Evolutionary conservation across 2,329 filamentous ascomycete genomes (phyloP).

Genomic region (Curvularia sp.): DNA sequence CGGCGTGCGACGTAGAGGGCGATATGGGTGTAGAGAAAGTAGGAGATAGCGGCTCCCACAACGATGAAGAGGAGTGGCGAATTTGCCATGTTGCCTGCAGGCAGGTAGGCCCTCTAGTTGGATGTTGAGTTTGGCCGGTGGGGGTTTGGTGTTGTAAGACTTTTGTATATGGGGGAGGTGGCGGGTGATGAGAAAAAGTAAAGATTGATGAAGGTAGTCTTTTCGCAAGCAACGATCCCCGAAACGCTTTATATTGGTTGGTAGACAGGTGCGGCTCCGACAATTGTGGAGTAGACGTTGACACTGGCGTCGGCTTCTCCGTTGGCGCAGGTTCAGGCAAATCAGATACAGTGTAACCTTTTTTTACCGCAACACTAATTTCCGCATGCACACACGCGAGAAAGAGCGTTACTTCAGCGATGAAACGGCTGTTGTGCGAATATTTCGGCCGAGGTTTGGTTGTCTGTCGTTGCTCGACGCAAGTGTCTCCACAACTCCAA

Average conservation of each 20-base stretch:
- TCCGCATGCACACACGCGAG: too few relatives aligned
- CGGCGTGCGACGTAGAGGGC: slow-evolving; percentile 48
- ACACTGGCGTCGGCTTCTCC: neutral
- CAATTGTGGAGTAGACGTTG: neutral
- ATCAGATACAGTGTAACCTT: neutral
- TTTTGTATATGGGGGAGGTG: neutral
- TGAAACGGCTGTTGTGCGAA: neutral
- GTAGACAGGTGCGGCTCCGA: neutral
- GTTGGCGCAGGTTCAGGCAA: neutral
- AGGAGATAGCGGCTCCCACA: slow-evolving; percentile 43
- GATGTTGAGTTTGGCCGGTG: neutral
- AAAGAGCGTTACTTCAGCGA: too few relatives aligned
- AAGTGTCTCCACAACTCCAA: too few relatives aligned
- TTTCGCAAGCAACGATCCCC: neutral
- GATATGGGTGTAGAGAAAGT: slow-evolving; percentile 45
- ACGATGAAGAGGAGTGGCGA: slow-evolving; percentile 40
- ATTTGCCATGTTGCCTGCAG: slow-evolving; percentile 26
- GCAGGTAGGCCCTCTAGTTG: neutral
- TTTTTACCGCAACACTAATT: neutral
- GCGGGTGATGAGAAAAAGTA: neutral
- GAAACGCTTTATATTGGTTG: neutral
- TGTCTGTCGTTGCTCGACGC: neutral
- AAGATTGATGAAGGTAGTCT: neutral
- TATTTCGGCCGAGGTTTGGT: neutral
- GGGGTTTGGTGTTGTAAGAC: neutral